Evolutionary conservation across 352 stramenopile species (phyloP).

Genomic region (Thraustotheca clavata): DNA sequence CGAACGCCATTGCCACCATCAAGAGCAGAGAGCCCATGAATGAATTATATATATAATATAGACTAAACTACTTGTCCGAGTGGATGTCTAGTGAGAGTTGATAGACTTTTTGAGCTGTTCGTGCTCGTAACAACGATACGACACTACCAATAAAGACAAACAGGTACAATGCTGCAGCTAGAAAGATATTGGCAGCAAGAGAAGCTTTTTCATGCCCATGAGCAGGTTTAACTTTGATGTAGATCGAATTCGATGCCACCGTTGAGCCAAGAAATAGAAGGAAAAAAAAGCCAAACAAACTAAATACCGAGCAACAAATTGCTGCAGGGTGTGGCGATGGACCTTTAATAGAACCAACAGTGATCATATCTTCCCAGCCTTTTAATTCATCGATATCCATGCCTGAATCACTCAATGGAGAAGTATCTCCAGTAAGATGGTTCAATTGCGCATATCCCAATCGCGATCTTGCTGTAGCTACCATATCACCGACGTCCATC

Average conservation of each 20-base stretch:
- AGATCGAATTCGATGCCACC: conserved; percentile 80
- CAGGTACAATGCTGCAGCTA: conserved; percentile 76
- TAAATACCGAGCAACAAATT: conserved; percentile 17
- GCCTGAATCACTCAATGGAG: conserved; percentile 15
- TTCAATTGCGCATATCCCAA: conserved; percentile 17
- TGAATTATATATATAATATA: conserved; percentile 16
- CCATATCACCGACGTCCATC: conserved; percentile 12
- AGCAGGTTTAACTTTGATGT: conserved; percentile 72
- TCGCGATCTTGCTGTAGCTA: conserved; percentile 4
- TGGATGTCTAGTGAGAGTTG: conserved; percentile 82
- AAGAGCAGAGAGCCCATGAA: background rate
- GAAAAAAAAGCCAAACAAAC: conserved; percentile 21
- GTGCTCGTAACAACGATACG: conserved; percentile 75
- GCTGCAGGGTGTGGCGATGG: conserved; percentile 4
- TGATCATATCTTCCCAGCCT: conserved; percentile 18
- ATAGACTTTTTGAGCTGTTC: conserved; percentile 79
- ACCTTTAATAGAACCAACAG: conserved; percentile 8
- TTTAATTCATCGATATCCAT: conserved; percentile 19
- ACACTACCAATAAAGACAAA: conserved; percentile 78
- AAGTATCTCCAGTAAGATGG: conserved; percentile 16
- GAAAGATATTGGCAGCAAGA: conserved; percentile 78
- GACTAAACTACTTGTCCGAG: conserved; percentile 32
- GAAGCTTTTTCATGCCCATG: conserved; percentile 78
- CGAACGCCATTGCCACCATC: too few species aligned
- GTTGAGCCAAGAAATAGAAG: conserved; percentile 72